Base-by-base conservation (phyloP, 768 basidiomycete genomes). In the Suillus alpinus region DNA sequence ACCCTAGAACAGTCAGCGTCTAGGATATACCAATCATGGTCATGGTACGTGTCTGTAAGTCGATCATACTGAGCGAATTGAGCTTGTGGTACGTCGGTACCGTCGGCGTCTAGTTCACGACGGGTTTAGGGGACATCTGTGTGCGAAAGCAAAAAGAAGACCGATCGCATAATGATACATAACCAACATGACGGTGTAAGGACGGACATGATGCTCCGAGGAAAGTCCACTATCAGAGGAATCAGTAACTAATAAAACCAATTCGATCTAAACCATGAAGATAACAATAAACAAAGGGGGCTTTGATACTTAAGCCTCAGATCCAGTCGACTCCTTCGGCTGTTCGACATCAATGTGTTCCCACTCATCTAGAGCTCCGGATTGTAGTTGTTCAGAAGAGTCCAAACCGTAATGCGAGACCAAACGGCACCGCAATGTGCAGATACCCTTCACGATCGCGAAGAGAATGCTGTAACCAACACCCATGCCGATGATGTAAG, bases 401-500 rank as follows among this genome's bases (percentile, higher is more conserved):
- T 60, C 65, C 34, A 23, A 13, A 44, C 34, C 46, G 60, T 59
- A 58, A 31, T 63, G 66, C n/a, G 59, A 58, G 59, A 74, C 65
- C 23, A 78, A 23, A 4, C 73, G 70, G 16, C 73, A 59, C 3
- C 86, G 80, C 2, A 83, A 60, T 9, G 75, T 50, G 16, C 77
- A 75, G 18, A 80, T 16, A 3, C 73, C 77, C 29, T 80, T 79
- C 6, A 82, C 80, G 61, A 86, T 18, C 13, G 66, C 40, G 65
- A 90, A 90, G 7, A 87, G 66, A 59, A 89, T 58, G 46, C 71
- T 70, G 39, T 82, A 82, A 0, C 77, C 87, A 5, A 78, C 66
- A 2, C 71, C 77, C 60, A 90, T 86, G 4, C 86, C 87, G 41
- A 86, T 23, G 66, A 90, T 84, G 68, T 89, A 91, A 0, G 70